Evolutionary conservation across 2,329 filamentous ascomycete genomes (phyloP), one percentile per base, ranked within the genome.

Genomic region (Exophiala bonariae): DNA sequence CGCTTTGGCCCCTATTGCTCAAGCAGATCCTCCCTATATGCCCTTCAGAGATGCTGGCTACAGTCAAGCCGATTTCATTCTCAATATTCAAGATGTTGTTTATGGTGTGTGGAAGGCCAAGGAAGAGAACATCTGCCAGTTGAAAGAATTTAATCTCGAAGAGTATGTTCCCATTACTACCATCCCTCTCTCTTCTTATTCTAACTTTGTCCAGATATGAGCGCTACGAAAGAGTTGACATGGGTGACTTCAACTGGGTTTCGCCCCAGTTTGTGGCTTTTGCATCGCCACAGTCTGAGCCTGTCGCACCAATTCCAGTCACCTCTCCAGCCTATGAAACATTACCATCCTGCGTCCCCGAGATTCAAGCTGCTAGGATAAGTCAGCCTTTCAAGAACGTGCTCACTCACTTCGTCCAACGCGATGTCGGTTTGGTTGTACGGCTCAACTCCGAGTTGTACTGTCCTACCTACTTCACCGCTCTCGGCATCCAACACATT

Each of bases 221-320:
- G 72, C 86, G 82, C 66, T 99, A 82, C 61, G 93, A 99, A 73
- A 82, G 93, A 49, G 93, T 99, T 16, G 93, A 99, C 66, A 90
- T 96, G 76, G 93, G 93, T 55, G 93, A 99, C 72, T 99, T 99
- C 85, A 99, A 99, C 80, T 99, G 93, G 93, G 81, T 99, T 49
- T 95, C 91, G 4, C 91, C 92, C 7, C 78, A 91, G 63, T 99
- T 99, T 73, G 80, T 99, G 41, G 93, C 93, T 17, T 97, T 99
- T 66, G 93, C 93, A 35, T 97, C 92, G 16, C 93, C 93, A 9
- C 90, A 97, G 68, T 85, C 91, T 61, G 78, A 81, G 47, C 88
- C 90, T 4, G 81, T 86, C 10, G 79, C 82, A 46, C 83, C 86
- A 54, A 84, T 96, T 47, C 78, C 84, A 7, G 78, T 82, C 47